Percentiles rank a stretch among this genome's conserved stretches.
Evolutionary conservation across 2,329 filamentous ascomycete species (phyloP).

Genomic region (Capronia americana): DNA sequence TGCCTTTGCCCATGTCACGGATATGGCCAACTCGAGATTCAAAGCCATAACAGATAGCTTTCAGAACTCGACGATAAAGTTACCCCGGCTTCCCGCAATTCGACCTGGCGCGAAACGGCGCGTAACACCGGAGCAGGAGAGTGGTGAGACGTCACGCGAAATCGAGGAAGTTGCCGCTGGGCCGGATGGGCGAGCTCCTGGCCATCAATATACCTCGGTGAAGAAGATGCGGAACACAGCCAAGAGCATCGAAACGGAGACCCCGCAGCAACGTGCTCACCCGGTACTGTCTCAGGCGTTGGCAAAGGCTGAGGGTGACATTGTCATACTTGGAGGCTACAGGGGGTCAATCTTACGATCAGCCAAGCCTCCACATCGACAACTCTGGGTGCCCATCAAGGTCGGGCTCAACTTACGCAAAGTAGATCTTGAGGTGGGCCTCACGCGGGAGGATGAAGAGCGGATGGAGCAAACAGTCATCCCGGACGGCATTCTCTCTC

Average conservation of each 20-base stretch:
- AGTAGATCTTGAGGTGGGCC: conserved; percentile 85
- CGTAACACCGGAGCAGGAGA: conserved; percentile 1
- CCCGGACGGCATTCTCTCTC: conserved; percentile 84
- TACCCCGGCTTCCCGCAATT: conserved; percentile 56
- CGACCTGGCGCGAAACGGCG: conserved; percentile 27
- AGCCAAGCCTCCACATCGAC: conserved; percentile 79
- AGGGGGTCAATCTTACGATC: conserved; percentile 88
- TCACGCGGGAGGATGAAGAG: conserved; percentile 82
- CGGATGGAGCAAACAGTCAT: conserved; percentile 83
- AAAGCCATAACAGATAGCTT: conserved; percentile 90
- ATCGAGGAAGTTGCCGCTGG: not conserved
- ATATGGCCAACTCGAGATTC: conserved; percentile 85
- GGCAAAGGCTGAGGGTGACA: conserved; percentile 76
- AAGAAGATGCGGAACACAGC: conserved; percentile 25
- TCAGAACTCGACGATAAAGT: conserved; percentile 80
- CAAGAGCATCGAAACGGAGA: conserved; percentile 27
- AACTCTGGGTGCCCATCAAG: conserved; percentile 93
- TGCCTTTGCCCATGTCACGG: conserved; percentile 77
- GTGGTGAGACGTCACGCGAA: not conserved
- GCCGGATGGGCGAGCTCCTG: conserved; percentile 3
- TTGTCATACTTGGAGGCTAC: conserved; percentile 90
- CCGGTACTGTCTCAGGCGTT: conserved; percentile 65
- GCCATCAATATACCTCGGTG: conserved; percentile 19
- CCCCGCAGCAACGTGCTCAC: conserved; percentile 44
- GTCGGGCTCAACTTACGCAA: conserved; percentile 90